Evolutionary conservation across 2,329 filamentous ascomycete genomes (phyloP).

Genomic region (Fusarium aywerte): DNA sequence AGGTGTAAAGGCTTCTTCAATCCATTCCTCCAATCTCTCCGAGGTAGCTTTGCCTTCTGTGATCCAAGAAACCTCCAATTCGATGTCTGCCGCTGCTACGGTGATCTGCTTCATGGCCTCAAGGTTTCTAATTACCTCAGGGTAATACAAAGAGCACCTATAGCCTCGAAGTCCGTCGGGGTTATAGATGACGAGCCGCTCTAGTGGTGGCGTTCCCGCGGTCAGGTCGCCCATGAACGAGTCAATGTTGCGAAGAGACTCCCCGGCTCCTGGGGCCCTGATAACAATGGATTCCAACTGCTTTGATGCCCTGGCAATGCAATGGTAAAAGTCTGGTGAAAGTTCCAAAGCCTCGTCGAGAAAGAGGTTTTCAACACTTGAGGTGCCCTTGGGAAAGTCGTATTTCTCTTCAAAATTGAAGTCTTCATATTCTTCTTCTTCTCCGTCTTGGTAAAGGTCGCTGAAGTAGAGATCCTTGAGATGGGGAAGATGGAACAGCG

Average conservation of each 20-base stretch:
- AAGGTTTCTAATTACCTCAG: not conserved
- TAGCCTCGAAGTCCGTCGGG: not conserved
- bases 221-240: not conserved
- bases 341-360: not conserved
- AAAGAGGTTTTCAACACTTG: conserved; percentile 15
- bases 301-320: not conserved
- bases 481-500: conserved; percentile 6
- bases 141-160: not conserved
- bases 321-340: fast-evolving
- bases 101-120: not conserved
- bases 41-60: fast-evolving
- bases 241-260: not conserved
- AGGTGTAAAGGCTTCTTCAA: not conserved
- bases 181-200: conserved; percentile 24
- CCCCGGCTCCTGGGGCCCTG: not conserved
- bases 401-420: not conserved
- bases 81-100: not conserved
- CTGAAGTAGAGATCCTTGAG: conserved; percentile 17
- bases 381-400: not conserved
- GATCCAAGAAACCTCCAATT: not conserved
- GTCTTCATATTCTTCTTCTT: not conserved
- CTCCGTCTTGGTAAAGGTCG: not conserved
- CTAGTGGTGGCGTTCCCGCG: not conserved
- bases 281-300: not conserved
- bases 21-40: not conserved